Evolutionary conservation across 1,284 basidiomycete genomes (phyloP), one percentile per base, ranked within the genome.

Genomic region (Phlebopus sp.): DNA sequence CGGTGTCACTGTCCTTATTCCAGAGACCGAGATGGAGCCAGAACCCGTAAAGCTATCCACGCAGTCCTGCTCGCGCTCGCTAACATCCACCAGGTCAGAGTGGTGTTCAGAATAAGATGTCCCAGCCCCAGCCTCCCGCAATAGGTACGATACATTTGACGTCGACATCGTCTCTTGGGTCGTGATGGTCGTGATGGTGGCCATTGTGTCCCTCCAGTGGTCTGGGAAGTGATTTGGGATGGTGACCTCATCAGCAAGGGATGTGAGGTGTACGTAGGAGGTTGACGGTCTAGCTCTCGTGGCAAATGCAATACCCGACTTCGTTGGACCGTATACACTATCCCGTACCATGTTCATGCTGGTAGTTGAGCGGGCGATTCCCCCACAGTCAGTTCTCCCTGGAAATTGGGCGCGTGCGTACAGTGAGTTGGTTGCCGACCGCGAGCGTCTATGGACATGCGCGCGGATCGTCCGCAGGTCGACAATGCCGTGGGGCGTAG

Each of bases 161-260:
- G 49, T 52, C n/a, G 27, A 59, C 40, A 37, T 25, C 0, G 48
- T 56, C 31, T 62, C 59, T 0, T 63, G 51, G 4, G 60, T 63
- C n/a, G 63, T 52, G 40, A 64, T 48, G 3, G 60, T 63, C 13
- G 63, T 52, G 42, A 64, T 48, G 2, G 61, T 60, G 3, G 59
- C 55, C 25, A 63, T 21, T 1, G 59, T 62, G 30, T 60, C 61
- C 44, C 59, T 47, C 2, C 43, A 2, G 27, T 29, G 7, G 27
- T 29, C 27, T 5, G 27, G 27, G 27, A 29, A 11, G 27, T 29
- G 27, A 29, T 8, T 29, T 29, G 27, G 27, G 27, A 29, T 11
- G 27, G 7, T 42, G 23, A 45, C 42, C 32, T 52, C 42, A 29
- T 36, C 25, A 8, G 19, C 37, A 15, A 42, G 18, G 5, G 37